phyloP scores from a whole-genome alignment of 257 asterid genomes.

The Capsicum chinense region DNA sequence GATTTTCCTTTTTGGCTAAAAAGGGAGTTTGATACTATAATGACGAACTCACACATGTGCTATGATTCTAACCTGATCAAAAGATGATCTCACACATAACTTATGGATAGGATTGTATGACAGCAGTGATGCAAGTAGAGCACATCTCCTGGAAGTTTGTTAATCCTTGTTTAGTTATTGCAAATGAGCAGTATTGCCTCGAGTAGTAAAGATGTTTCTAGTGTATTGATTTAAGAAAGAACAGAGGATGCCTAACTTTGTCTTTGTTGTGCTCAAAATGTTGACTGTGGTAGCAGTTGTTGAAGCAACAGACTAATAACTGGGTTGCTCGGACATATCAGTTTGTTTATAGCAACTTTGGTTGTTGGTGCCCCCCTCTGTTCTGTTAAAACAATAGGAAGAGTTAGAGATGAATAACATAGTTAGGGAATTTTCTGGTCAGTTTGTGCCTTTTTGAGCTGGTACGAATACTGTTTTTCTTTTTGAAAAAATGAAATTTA shows the following conservation, averaged over 20 bases:
- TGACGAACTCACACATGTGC: not conserved
- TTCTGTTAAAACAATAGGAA: not conserved
- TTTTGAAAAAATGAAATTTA: not conserved
- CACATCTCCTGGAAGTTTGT: not conserved
- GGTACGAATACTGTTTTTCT: slow-evolving; percentile 11
- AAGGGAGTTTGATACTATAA: not conserved
- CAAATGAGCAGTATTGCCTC: not conserved
- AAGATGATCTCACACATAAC: not conserved
- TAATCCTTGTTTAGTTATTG: slow-evolving; percentile 6
- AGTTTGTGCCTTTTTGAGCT: not conserved
- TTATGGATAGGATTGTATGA: not conserved
- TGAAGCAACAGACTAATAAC: slow-evolving; percentile 6
- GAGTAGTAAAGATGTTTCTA: slow-evolving; percentile 1
- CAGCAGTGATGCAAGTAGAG: not conserved
- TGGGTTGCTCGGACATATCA: not conserved
- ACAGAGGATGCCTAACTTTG: not conserved
- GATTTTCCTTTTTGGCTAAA: not conserved
- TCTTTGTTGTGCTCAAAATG: not conserved
- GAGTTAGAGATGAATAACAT: not conserved
- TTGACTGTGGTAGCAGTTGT: not conserved
- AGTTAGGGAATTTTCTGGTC: not conserved
- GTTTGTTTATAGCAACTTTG: not conserved
- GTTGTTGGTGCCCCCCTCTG: slow-evolving; percentile 20
- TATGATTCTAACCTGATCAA: too few relatives aligned
- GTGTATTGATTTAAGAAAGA: not conserved